Base-by-base conservation (phyloP, 176 grass and related monocot species). In the Aegilops sharonensis region DNA sequence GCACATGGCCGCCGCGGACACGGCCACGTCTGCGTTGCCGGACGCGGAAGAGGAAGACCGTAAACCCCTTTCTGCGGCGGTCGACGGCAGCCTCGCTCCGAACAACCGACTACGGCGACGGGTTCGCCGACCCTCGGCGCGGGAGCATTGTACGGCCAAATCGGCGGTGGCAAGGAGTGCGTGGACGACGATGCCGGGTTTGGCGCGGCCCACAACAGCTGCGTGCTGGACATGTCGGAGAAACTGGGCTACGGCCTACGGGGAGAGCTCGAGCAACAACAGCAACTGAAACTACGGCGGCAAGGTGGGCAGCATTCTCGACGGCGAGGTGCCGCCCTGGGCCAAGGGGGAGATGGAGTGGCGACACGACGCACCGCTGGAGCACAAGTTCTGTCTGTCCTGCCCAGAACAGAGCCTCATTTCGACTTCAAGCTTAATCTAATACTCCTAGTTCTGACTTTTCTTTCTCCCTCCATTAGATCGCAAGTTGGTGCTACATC, bases 241-340 rank as follows among this genome's bases (percentile, higher is more conserved):
- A 90, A 85, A 78, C 89, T 92, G 37, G 84, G 90, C 42, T 88
- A 90, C 8, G 37, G 84, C 88, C 42, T 88, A 90, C 8, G 90
- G 90, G 56, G 93, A 95, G 78, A 93, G 91, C 87, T 93, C 93
- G 1, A 93, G 93, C 70, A 91, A 92, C 83, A 90, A 86, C 78
- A 95, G 89, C 75, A 91, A 91, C 64, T 93, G 89, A 86, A 93
- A 81, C 83, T 88, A 88, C 68, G 81, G 70, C 40, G 90, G 64
- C 34, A 83, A 92, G 65, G 80, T 56, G 52, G 35, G 45, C 68
- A 77, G 73, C 81, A 81, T 87, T 81, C 76, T 97, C 57, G 86
- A 90, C 37, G 88, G 84, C 72, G 85, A 92, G 61, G 60, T 89
- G 18, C 63, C 94, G 40, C 72, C 87, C 79, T 97, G 92, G 94